Percentiles rank a stretch among this genome's conserved stretches.
Conservation (phyloP, 2,329 filamentous ascomycete species). For the Colletotrichum sp. region DNA sequence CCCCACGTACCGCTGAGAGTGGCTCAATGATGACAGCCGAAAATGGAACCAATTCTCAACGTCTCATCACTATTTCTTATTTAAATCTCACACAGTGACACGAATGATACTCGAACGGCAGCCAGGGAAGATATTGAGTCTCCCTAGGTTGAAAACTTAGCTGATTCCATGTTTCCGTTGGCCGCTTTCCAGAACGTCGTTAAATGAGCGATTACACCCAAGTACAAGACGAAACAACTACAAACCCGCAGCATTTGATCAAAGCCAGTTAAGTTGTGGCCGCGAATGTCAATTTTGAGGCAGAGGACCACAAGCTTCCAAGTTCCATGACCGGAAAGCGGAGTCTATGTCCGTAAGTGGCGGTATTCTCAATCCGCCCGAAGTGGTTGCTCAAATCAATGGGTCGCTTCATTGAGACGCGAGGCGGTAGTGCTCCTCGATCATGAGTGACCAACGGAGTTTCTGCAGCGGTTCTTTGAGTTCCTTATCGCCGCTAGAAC, state of each 20-base stretch:
- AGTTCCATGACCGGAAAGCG: not conserved
- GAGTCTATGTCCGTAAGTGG: not conserved
- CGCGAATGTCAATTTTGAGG: rapidly evolving
- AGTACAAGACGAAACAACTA: not conserved
- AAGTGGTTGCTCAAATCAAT: not conserved
- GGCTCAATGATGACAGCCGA: too few relatives aligned
- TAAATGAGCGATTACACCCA: not conserved
- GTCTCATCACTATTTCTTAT: too few relatives aligned
- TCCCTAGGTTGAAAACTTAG: too few relatives aligned
- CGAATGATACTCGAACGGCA: too few relatives aligned
- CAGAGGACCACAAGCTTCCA: not conserved
- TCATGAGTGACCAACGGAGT: not conserved
- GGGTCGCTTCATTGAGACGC: too few relatives aligned
- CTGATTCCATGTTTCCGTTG: not conserved
- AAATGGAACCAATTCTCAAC: too few relatives aligned
- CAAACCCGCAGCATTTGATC: not conserved
- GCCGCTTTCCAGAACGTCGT: not conserved
- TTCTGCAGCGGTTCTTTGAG: not conserved
- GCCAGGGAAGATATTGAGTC: too few relatives aligned
- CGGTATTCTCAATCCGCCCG: not conserved
- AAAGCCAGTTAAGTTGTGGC: not conserved
- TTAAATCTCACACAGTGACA: too few relatives aligned
- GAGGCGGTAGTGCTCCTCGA: not conserved
- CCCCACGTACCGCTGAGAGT: too few relatives aligned
- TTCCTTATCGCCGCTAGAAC: not conserved